Base-by-base conservation (phyloP, 75 land plant genomes). In the Gnetum montanum region DNA sequence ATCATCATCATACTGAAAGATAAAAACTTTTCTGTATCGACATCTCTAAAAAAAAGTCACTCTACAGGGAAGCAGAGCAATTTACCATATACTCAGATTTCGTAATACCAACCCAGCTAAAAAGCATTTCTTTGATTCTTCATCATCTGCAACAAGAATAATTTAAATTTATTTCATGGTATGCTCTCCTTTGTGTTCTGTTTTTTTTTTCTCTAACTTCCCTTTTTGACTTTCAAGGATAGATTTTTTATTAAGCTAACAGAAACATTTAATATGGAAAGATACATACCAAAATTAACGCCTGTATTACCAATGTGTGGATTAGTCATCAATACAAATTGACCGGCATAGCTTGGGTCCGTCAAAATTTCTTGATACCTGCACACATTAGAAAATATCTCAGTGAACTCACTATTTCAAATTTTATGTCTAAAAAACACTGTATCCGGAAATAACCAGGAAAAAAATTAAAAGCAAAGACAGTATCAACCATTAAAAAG, bases 291-390 rank as follows among this genome's bases (percentile, higher is more conserved):
- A 40, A 77, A 57, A 71, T 92, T 92, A 18, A 92, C 62, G 22
- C 97, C 97, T 59, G 97, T 92, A 61, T 92, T 92, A 28, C 97
- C 97, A 49, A 92, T 92, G 58, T 92, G 97, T 23, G 97, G 97
- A 55, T 82, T 80, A 22, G 97, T 92, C 97, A 92, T 92, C 46
- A 92, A 60, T 22, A 92, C 97, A 79, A 92, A 88, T 58, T 92
- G 97, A 19, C 97, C 97, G 50, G 97, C 97, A 74, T 92, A 92
- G 54, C 97, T 92, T 40, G 97, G 97, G 60, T 92, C 97, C n/a
- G 97, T 88, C 29, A 92, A 60, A 55, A 92, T 92, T 62, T 92
- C 97, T 58, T 92, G 97, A 61, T 92, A 92, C 64, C 97, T 92
- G 71, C 64, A 68, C n/a, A n/a, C n/a, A n/a, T n/a, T n/a, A n/a